phyloP scores from a whole-genome alignment of 1,139 yeast species.

The Candida pseudocylindracea region DNA sequence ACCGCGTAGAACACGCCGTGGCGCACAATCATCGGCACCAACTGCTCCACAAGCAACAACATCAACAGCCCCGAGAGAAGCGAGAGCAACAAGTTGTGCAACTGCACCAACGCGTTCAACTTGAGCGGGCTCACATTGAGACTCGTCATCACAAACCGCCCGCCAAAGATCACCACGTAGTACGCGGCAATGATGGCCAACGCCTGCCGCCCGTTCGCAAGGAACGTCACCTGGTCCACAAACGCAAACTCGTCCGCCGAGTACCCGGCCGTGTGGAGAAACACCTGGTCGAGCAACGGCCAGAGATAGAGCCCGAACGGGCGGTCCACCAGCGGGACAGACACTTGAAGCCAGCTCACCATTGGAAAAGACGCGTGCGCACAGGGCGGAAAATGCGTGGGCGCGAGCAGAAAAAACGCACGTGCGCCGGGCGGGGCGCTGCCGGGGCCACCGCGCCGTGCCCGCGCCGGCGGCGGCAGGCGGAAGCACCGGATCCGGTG shows the following conservation, averaged over 20 bases:
- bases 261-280: constrained; percentile 29
- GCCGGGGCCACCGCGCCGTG: too few species aligned
- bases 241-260: constrained; percentile 60
- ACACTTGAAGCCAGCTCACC: constrained; percentile 5
- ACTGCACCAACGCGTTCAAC: constrained; percentile 36
- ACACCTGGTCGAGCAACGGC: constrained; percentile 56
- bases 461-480: too few species aligned
- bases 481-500: too few species aligned
- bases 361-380: background rate
- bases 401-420: background rate
- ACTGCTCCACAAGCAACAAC: constrained; percentile 58
- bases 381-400: background rate
- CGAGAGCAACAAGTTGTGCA: constrained; percentile 70
- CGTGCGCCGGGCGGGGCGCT: background rate
- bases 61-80: constrained; percentile 43
- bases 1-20: constrained; percentile 76
- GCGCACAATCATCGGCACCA: constrained; percentile 54
- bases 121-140: constrained; percentile 40
- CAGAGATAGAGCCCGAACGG: constrained; percentile 85
- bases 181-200: constrained; percentile 39
- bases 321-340: constrained; percentile 42
- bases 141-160: constrained; percentile 25
- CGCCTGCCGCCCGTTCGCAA: constrained; percentile 51
- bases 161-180: constrained; percentile 71
- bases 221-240: constrained; percentile 37